Base-by-base conservation (phyloP, 1,139 yeast genomes). In the Eremothecium gossypii region DNA sequence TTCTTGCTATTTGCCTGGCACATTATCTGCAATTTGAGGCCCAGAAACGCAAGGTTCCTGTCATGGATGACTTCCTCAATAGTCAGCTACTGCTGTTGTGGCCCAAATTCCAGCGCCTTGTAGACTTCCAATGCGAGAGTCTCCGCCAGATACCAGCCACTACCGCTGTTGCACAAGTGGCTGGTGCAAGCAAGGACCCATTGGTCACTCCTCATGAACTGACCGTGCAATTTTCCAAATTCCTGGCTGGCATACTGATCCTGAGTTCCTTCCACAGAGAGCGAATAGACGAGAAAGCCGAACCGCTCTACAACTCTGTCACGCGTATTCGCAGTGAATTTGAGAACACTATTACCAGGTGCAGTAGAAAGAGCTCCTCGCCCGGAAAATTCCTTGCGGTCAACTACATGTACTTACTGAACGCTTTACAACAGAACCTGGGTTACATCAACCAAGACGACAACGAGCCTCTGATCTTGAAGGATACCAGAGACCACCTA, bases 81-180 rank as follows among this genome's bases (percentile, higher is more conserved):
- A 70, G 78, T 9, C 76, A 83, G 47, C 63, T 82, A 45, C 71
- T 84, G 38, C 59, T 72, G 0, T 65, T 89, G 33, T 89, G 96
- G 96, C 96, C 96, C 1, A 78, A 76, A 45, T 83, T 87, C 55
- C 94, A 91, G 53, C 72, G 69, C 40, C 68, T 84, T 33, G 73
- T 87, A 41, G 96, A 87, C 60, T 64, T 74, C 38, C 85, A 87
- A 53, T 81, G 94, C 57, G 86, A 81, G 17, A 74, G 77, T 27
- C 66, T 87, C 61, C 75, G 68, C 48, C 68, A 63, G 43, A 69
- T 63, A 30, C 62, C 68, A 11, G 53, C 58, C 37, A 47, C 56
- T 2, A 48, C 51, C 6, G 45, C 41, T 23, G 45, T 45, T 26
- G 54, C 46, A 39, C 65, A 52, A 35, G 47, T 56, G 2, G 53